Evolutionary conservation across 768 basidiomycete genomes (phyloP).

Genomic region (Boletus bicolor): DNA sequence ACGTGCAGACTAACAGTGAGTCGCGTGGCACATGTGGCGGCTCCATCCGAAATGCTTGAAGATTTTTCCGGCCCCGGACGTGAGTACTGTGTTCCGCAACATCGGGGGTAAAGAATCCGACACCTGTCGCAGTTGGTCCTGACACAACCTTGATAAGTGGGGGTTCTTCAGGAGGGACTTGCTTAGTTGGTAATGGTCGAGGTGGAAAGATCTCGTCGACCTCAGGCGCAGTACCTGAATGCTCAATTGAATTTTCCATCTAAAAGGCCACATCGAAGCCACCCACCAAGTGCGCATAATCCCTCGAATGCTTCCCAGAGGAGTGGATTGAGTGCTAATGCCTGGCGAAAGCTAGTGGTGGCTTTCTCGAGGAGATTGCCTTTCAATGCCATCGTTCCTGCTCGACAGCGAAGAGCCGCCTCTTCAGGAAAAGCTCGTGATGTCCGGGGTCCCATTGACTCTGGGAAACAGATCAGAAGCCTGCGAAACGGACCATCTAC

Average conservation of each 20-base stretch:
- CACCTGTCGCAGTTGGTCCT: constrained; percentile 56
- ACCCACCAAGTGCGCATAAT: constrained; percentile 70
- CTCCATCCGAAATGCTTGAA: constrained; percentile 56
- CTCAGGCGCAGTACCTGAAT: constrained; percentile 62
- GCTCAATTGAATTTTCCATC: constrained; percentile 12
- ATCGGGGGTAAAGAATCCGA: constrained; percentile 78
- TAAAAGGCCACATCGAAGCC: constrained; percentile 6
- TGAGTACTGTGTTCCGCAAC: constrained; percentile 51
- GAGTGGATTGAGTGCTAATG: constrained; percentile 70
- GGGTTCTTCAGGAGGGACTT: constrained; percentile 49
- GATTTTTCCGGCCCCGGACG: constrained; percentile 56
- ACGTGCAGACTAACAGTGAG: constrained; percentile 47
- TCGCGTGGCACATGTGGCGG: constrained; percentile 53
- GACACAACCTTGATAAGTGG: constrained; percentile 35
- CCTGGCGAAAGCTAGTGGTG: constrained; percentile 63
- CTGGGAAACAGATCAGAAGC: constrained; percentile 34
- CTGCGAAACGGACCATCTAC: constrained; percentile 1
- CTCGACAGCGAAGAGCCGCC: constrained; percentile 70
- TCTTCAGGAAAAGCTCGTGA: constrained; percentile 66
- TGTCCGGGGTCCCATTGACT: constrained; percentile 50
- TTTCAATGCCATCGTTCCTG: constrained; percentile 73
- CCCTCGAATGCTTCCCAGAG: constrained; percentile 94
- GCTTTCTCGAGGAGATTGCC: constrained; percentile 78
- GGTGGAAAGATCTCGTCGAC: constrained; percentile 73
- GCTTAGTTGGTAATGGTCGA: constrained; percentile 54